phyloP scores from a whole-genome alignment of 2,329 filamentous ascomycete species.

The Arthroderma sp. region DNA sequence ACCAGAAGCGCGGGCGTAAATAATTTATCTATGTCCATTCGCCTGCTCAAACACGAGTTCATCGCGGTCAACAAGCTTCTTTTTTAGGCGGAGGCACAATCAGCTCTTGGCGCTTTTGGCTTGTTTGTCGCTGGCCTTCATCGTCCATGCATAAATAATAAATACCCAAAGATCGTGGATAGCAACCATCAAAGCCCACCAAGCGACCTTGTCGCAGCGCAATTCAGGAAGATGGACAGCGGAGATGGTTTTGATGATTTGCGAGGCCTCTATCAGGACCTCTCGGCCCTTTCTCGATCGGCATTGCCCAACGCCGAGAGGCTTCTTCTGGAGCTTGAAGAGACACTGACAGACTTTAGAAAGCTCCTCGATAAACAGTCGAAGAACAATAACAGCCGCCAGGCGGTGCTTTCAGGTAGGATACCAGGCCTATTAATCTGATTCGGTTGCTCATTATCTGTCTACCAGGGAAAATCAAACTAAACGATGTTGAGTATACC shows the following conservation, averaged over 20 bases:
- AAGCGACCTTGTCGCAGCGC: too few relatives aligned
- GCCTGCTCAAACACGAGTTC: too few relatives aligned
- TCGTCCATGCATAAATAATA: background rate
- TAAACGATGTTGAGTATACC: conserved; percentile 60
- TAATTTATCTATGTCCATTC: too few relatives aligned
- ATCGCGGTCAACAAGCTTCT: too few relatives aligned
- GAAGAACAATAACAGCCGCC: conserved; percentile 63
- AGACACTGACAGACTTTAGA: conserved; percentile 53
- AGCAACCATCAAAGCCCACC: background rate
- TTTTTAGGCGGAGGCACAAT: too few relatives aligned
- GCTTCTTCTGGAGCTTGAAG: conserved; percentile 51
- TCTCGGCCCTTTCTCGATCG: conserved; percentile 61
- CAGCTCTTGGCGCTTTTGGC: conserved; percentile 1
- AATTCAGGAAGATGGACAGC: conserved; percentile 49
- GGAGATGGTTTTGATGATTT: conserved; percentile 61
- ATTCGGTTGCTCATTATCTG: background rate
- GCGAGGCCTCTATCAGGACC: conserved; percentile 73
- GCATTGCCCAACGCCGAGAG: conserved; percentile 58
- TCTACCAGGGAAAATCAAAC: conserved; percentile 52
- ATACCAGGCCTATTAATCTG: background rate
- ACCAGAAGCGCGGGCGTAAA: too few relatives aligned
- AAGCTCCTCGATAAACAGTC: conserved; percentile 60
- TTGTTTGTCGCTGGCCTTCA: background rate
- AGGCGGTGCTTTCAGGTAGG: conserved; percentile 54
- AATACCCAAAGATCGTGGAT: background rate